Base-by-base conservation (phyloP, 805 yeast species). In the Grigorovia jiainica region DNA sequence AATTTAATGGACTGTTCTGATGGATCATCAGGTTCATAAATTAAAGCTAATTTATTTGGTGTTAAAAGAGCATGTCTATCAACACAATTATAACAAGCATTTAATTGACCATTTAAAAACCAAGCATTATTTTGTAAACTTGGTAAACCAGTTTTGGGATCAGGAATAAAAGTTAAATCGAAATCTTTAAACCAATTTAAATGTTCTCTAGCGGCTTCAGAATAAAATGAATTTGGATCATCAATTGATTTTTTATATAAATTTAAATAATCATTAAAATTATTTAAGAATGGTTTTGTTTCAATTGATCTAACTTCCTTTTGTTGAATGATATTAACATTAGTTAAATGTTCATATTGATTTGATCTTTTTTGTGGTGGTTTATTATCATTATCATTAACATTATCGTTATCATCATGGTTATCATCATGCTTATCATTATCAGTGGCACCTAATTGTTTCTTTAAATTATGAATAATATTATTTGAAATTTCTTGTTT, bases 181-280 rank as follows among this genome's bases (percentile, higher is more conserved):
- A 85, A 89, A 41, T 79, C 87, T 45, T 71, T 76, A 59, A 80
- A 85, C 97, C 97, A 89, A 54, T 74, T 65, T 51, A 89, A 72
- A 43, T 76, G 71, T 55, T 81, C 76, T 44, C 71, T 73, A 39
- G 95, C 97, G 61, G 74, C 68, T 39, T 78, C 76, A 38, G 87
- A 89, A 62, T 84, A 89, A 63, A 90, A 89, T 29, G 65, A 72
- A 42, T 75, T 82, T 34, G 97, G 97, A 55, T 84, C 75, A 43
- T 76, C 70, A 49, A 89, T 77, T 20, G 95, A 83, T 69, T 84
- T 71, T 48, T 76, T 62, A 68, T 89, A 85, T 65, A 86, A 55
- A 45, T 68, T 60, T 48, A 75, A 64, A 71, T 89, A 89, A 51
- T 86, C 81, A 9, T 77, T 83, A 40, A 85, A 34, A 15, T 40